Evolutionary conservation across 1,284 basidiomycete genomes (phyloP).

Genomic region (Grifola frondosa): DNA sequence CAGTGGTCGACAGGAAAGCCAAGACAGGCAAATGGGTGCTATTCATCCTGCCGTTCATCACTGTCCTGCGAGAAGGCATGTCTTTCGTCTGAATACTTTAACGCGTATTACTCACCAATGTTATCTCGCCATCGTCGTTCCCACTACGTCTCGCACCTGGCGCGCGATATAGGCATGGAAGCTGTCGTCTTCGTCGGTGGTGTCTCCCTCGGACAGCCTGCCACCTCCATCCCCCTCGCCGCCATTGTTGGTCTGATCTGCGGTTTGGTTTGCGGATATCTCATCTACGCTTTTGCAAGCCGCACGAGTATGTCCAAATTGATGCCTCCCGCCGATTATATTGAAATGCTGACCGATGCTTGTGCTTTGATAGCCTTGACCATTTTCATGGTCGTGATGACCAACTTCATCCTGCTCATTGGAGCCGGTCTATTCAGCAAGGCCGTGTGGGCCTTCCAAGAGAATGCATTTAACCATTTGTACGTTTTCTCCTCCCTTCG

Average conservation of each 20-base stretch:
- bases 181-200: constrained; percentile 93
- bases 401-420: constrained; percentile 87
- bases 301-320: constrained; percentile 63
- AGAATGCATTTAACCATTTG: constrained; percentile 63
- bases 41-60: constrained; percentile 86
- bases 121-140: background rate
- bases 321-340: too few relatives aligned
- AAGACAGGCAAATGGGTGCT: constrained; percentile 78
- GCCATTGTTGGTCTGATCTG: constrained; percentile 80
- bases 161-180: constrained; percentile 81
- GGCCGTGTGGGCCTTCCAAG: constrained; percentile 69
- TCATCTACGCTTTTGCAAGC: constrained; percentile 77
- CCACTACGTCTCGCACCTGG: too few relatives aligned
- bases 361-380: constrained; percentile 64
- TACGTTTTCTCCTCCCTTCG: constrained; percentile 20
- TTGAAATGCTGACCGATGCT: constrained; percentile 1
- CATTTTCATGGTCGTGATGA: constrained; percentile 86
- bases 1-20: constrained; percentile 43
- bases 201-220: constrained; percentile 80
- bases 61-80: constrained; percentile 85
- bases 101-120: background rate
- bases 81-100: background rate
- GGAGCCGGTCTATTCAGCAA: constrained; percentile 87
- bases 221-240: constrained; percentile 85
- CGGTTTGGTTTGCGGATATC: constrained; percentile 66